Conservation (phyloP, 2,329 filamentous ascomycete species). For the Phoma sp. region DNA sequence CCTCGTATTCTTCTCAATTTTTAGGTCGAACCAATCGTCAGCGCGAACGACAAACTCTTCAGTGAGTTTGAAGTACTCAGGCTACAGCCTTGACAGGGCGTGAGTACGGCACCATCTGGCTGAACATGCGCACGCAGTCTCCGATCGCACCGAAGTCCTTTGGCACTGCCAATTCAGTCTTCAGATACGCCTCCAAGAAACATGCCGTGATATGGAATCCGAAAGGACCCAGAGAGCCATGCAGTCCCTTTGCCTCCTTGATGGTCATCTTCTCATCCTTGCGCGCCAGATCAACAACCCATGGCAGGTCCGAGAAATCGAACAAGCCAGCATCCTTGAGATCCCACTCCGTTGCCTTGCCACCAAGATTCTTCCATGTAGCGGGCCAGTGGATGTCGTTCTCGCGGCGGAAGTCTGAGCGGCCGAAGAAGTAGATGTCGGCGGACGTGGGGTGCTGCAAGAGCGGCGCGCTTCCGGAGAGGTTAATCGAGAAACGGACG, state of each 20-base stretch:
- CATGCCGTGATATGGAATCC: conserved; percentile 22
- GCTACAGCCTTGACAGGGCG: not conserved
- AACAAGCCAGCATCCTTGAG: conserved; percentile 27
- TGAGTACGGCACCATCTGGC: conserved; percentile 14
- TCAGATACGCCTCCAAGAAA: conserved; percentile 27
- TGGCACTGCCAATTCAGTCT: conserved; percentile 9
- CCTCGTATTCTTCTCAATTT: not conserved
- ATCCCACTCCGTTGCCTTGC: conserved; percentile 31
- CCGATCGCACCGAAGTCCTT: conserved; percentile 5
- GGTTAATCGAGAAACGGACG: conserved; percentile 29
- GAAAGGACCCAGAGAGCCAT: conserved; percentile 3
- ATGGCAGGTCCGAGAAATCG: conserved; percentile 33
- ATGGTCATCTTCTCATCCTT: conserved; percentile 11
- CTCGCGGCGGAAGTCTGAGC: conserved; percentile 86
- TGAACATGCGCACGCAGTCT: conserved; percentile 19
- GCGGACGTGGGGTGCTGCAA: conserved; percentile 7
- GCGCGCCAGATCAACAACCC: conserved; percentile 24
- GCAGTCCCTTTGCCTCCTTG: conserved; percentile 7
- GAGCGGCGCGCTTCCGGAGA: conserved; percentile 29
- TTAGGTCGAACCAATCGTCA: not conserved
- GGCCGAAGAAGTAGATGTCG: conserved; percentile 37
- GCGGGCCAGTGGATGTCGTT: conserved; percentile 89
- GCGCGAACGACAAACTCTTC: not conserved
- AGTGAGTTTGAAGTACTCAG: not conserved
- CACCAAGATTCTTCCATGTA: conserved; percentile 54